Base-by-base conservation (phyloP, 129 eudicot species). In the Chrysanthemum makinoi region DNA sequence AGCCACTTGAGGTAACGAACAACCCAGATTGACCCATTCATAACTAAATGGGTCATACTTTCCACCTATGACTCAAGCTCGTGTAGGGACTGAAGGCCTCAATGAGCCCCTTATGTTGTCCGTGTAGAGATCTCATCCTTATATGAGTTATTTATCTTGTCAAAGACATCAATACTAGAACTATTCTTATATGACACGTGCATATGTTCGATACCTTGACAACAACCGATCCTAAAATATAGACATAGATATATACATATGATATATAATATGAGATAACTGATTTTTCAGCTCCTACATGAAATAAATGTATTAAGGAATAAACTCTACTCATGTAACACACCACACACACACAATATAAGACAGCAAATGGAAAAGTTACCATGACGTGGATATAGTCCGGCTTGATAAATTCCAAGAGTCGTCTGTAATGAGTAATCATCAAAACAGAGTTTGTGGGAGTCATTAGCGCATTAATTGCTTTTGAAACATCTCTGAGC, bases 341-440 rank as follows among this genome's bases (percentile, higher is more conserved):
- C 65, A 28, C 30, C 28, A 26, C 28, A 26, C 28, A 26, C 33
- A 63, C 54, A 66, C 3, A 33, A 55, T 43, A 70, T 14, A 30
- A 22, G 13, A 15, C n/a, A 48, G 9, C 35, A 19, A 17, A 69
- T 0, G 8, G 35, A 70, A 44, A 57, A 28, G 63, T 89, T 74
- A 95, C 99, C 99, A 95, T 95, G 55, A 95, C 80, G 82, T 95
- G 99, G 71, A 95, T 86, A 77, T 84, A 90, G 54, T 79, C 77
- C 11, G 99, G 99, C 70, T 86, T 81, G 61, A 95, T 86, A 70
- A 80, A 86, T 19, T 95, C 99, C 79, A 95, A 54, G 57, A 95
- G 96, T 30, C 95, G 82, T 51, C 82, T 81, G 81, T 95, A 95
- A 80, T 95, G 99, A 33, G 99, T 95, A 61, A 95, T 95, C 97